phyloP scores from a whole-genome alignment of 345 rosid species.

The Cochlearia excelsa region DNA sequence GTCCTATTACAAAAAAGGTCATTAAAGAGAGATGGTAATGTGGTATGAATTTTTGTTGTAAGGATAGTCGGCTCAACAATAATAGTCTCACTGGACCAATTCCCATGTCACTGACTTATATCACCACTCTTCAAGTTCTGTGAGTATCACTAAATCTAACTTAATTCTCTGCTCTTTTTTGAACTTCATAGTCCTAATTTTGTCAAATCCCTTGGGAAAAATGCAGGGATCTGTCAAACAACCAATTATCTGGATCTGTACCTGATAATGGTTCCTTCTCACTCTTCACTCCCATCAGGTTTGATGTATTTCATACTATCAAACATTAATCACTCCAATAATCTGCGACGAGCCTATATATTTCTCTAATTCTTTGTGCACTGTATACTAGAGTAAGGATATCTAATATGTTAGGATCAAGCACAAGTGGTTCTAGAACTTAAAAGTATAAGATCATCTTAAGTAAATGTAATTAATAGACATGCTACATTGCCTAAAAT shows the following conservation, averaged over 20 bases:
- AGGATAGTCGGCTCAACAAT: slow-evolving; percentile 94
- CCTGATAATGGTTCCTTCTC: slow-evolving; percentile 98
- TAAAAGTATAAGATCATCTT: neutral
- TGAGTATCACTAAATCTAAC: slow-evolving; percentile 42
- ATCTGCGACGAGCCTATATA: neutral
- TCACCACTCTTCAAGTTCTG: slow-evolving; percentile 84
- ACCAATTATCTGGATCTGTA: slow-evolving; percentile 75
- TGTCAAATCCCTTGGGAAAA: slow-evolving; percentile 20
- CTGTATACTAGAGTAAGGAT: neutral
- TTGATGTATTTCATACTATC: slow-evolving; percentile 11
- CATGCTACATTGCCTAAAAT: neutral
- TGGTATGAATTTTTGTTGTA: slow-evolving; percentile 40
- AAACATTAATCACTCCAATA: neutral
- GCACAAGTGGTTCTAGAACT: neutral
- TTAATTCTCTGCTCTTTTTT: neutral
- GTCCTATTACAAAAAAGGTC: no score
- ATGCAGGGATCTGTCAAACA: slow-evolving; percentile 89
- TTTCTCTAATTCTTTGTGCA: neutral
- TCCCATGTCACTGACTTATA: slow-evolving; percentile 80
- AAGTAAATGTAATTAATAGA: neutral
- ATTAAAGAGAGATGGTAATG: neutral
- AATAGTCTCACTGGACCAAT: slow-evolving; percentile 76
- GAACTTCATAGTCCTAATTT: slow-evolving; percentile 1
- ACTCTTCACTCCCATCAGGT: slow-evolving; percentile 96
- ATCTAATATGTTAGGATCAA: slow-evolving; percentile 2